A percentile compares a stretch with the other conserved stretches of the same genome.
phyloP scores from a whole-genome alignment of 768 basidiomycete species.

The Mycena pura region DNA sequence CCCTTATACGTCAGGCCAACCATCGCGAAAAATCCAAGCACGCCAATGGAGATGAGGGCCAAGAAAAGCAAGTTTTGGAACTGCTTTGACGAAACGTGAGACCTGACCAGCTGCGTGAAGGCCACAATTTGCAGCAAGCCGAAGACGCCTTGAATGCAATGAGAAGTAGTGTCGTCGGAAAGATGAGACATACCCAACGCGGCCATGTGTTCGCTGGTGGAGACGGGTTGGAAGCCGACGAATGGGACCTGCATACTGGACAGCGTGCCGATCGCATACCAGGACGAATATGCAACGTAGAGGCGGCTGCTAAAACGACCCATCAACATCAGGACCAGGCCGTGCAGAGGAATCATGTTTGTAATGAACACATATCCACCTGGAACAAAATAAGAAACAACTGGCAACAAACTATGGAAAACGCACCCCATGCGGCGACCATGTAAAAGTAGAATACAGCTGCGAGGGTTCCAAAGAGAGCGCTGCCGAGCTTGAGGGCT shows the following conservation, averaged over 20 bases:
- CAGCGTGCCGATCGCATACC: constrained; percentile 97
- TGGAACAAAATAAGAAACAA: constrained; percentile 32
- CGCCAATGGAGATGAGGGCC: constrained; percentile 70
- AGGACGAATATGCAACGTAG: constrained; percentile 94
- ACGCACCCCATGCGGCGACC: constrained; percentile 99
- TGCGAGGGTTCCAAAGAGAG: constrained; percentile 86
- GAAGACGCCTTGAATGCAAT: constrained; percentile 73
- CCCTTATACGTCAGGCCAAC: constrained; percentile 88
- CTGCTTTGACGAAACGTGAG: constrained; percentile 89
- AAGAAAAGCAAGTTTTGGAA: constrained; percentile 83
- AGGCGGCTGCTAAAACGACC: constrained; percentile 91
- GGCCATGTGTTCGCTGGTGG: constrained; percentile 98
- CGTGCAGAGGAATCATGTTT: constrained; percentile 99
- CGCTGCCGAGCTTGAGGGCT: constrained; percentile 92
- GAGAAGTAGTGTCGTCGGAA: constrained; percentile 16
- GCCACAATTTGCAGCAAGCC: constrained; percentile 96
- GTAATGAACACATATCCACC: constrained; percentile 99
- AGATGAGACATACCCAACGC: constrained; percentile 72
- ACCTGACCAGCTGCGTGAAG: constrained; percentile 87
- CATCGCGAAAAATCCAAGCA: constrained; percentile 76
- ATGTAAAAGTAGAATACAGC: constrained; percentile 99
- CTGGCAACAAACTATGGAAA: background rate
- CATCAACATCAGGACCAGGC: constrained; percentile 94
- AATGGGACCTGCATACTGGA: constrained; percentile 99
- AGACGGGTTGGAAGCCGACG: constrained; percentile 98